Evolutionary conservation across 768 basidiomycete genomes (phyloP).

Genomic region (Neoboletus magnificus): DNA sequence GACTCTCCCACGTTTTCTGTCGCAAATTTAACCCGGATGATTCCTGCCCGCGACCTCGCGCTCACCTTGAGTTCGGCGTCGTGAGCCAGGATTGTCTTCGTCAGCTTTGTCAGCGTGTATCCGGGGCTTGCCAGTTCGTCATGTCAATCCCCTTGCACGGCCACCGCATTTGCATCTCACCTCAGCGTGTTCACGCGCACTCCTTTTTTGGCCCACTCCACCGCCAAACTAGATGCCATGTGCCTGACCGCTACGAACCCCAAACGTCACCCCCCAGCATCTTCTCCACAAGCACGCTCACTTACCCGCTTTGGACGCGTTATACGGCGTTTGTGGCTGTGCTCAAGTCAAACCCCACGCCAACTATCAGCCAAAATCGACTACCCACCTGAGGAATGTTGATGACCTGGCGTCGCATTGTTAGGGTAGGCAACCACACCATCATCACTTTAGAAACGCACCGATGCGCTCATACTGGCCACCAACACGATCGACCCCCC

Average conservation of each 20-base stretch:
- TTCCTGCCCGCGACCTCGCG: too few relatives aligned
- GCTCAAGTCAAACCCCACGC: background rate
- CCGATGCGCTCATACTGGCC: constrained; percentile 88
- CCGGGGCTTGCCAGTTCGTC: constrained; percentile 58
- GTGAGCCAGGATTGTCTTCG: constrained; percentile 73
- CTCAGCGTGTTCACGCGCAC: constrained; percentile 84
- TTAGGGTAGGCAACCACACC: constrained; percentile 7
- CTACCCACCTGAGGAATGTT: constrained; percentile 77
- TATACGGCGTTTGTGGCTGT: constrained; percentile 90
- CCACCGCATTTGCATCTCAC: constrained; percentile 31
- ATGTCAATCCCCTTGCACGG: background rate
- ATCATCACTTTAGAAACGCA: constrained; percentile 35
- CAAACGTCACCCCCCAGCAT: constrained; percentile 3
- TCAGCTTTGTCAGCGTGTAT: constrained; percentile 92
- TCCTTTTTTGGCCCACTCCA: constrained; percentile 92
- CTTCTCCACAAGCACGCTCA: background rate
- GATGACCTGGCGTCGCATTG: constrained; percentile 53
- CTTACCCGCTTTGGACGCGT: constrained; percentile 88
- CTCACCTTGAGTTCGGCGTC: constrained; percentile 72
- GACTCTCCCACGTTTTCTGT: constrained; percentile 77
- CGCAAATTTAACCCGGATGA: background rate
- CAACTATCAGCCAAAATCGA: background rate
- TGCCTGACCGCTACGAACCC: constrained; percentile 72
- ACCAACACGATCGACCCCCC: constrained; percentile 83
- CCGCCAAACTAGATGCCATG: constrained; percentile 88